Evolutionary conservation across 2,329 filamentous ascomycete species (phyloP), one percentile per base, ranked within the genome.

Genomic region (Trichoderma arundinaceum): DNA sequence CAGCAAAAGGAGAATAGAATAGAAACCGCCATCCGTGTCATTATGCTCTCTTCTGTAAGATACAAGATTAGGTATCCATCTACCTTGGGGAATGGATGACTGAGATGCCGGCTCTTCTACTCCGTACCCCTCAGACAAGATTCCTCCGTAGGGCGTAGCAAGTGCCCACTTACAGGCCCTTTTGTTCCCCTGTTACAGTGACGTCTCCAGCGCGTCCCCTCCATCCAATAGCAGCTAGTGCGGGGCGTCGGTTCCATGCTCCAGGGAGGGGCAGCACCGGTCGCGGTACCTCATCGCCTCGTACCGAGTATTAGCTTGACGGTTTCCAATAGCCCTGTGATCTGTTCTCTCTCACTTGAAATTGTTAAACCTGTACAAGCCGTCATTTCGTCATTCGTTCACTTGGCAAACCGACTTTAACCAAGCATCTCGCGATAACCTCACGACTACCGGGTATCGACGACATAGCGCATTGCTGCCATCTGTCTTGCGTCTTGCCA

Each of bases 121-220:
- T 35, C 33, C 33, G 33, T 38, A 38, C 35, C 35, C 35, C 35
- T 38, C 35, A 38, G 10, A 38, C 35, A 38, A 38, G 10, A 48
- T 48, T 12, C 52, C 52, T 17, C 22, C 12, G 22, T 43, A 9
- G 35, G 35, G 22, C 22, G 22, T 28, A 28, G 22, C 22, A 28
- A 28, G 22, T 28, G 22, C 4, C 22, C 22, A 28, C 22, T 28
- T 28, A 28, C 4, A 28, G 22, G 22, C 22, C 8, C 15, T 19
- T 2, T 35, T 13, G 10, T 15, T 33, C 32, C 60, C 60, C 49
- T 54, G 60, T 63, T 63, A 19, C 28, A 63, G 60, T 63, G 60
- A 63, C 60, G 60, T 63, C 60, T 63, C 49, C 49, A 54, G 39
- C 49, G 39, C 22, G 46, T 63, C 39, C 32, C 60, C 49, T n/a